Evolutionary conservation across 495 filamentous ascomycete species (phyloP), one percentile per base, ranked within the genome.

Genomic region (Xylaria intraflava): DNA sequence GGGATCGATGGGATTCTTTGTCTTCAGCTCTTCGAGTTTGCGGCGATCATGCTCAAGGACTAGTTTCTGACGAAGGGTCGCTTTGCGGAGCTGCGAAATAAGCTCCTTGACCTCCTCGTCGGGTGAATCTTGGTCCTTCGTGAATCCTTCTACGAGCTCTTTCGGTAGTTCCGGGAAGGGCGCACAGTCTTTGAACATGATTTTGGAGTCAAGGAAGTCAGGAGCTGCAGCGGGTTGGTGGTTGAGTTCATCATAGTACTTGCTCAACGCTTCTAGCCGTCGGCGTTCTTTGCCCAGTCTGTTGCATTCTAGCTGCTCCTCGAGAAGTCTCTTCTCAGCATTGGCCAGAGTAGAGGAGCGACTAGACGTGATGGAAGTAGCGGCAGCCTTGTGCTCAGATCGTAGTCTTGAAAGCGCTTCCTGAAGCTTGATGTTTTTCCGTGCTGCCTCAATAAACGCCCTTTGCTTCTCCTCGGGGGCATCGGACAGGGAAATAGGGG

Each of bases 21-120:
- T 65, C 52, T 80, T 84, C 36, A 81, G 51, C 49, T 83, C 74
- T 23, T 80, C 74, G 10, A 87, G 75, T 5, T 84, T 68, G 33
- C 73, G 76, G 62, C 84, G 82, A 57, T 89, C 85, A 24, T 65
- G 72, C 49, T 81, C 75, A 10, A 87, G 74, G 41, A 81, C 74
- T 39, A 79, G 65, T 58, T 83, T 85, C 14, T 85, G 76, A 17
- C 77, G 75, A 12, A 88, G 67, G 11, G 87, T 81, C 0, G 83
- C 78, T 62, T 80, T 79, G 62, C 88, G 84, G 16, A 89, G 71
- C 4, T 78, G 79, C 33, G 79, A 73, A 20, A 83, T 70, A 3
- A 87, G 68, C 9, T 66, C 78, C 51, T 80, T 64, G 4, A 77
- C 60, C 6, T 68, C 71, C 7, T 60, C 56, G 14, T 59, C 62